phyloP scores from a whole-genome alignment of 2,329 filamentous ascomycete genomes.

The Calonectria pauciramosa region DNA sequence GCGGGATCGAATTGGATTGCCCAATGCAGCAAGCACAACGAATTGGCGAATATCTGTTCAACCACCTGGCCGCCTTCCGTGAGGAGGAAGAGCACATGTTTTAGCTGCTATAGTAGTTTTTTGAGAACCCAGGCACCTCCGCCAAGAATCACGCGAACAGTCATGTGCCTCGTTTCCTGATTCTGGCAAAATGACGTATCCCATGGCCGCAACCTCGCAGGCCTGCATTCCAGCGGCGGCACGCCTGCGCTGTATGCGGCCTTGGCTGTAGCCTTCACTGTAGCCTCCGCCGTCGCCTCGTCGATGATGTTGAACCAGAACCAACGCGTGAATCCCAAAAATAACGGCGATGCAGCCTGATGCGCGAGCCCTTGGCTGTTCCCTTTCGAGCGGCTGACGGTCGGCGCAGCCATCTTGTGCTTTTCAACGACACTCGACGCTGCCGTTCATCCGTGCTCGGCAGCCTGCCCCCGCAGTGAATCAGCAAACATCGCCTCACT shows the following conservation, averaged over 20 bases:
- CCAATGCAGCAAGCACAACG: not conserved
- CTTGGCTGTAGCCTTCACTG: not conserved
- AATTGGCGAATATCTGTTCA: not conserved
- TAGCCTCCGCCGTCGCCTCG: not conserved
- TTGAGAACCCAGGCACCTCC: not conserved
- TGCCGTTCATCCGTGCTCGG: slow-evolving; percentile 21
- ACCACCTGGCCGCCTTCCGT: not conserved
- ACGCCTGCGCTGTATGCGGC: not conserved
- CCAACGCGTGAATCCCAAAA: not conserved
- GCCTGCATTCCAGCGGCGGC: not conserved
- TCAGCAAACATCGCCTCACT: slow-evolving; percentile 24
- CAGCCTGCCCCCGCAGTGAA: slow-evolving; percentile 14
- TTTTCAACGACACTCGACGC: not conserved
- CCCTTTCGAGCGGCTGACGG: not conserved
- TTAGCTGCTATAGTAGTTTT: not conserved
- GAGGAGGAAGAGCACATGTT: not conserved
- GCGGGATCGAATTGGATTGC: not conserved
- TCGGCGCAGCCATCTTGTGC: not conserved
- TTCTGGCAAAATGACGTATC: slow-evolving; percentile 26
- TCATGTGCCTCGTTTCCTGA: slow-evolving; percentile 27
- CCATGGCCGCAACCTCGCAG: not conserved
- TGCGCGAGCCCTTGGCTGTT: not conserved
- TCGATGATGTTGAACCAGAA: not conserved
- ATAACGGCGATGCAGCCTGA: not conserved
- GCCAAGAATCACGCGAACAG: slow-evolving; percentile 22